These are phyloP conservation scores for Cubamyces lactineus DNA, from an alignment of 768 basidiomycete genomes.

Conservation along the genomic window DNA sequence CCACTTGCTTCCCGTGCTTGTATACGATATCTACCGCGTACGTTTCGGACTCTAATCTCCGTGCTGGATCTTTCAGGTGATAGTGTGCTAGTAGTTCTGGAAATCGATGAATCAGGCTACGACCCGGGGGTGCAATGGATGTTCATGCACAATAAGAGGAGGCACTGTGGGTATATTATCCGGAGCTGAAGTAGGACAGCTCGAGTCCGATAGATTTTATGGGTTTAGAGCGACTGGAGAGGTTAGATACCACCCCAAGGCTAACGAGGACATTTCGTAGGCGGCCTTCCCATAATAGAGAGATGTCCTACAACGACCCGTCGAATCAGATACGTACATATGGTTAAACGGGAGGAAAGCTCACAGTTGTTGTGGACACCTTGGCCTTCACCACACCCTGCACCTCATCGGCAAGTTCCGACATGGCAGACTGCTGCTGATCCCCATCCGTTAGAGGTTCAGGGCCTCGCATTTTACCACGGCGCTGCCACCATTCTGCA, in stretches of 20 bases:
- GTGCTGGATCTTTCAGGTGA: constrained; percentile 22
- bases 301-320: constrained; percentile 64
- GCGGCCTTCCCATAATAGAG: constrained; percentile 93
- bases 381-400: constrained; percentile 88
- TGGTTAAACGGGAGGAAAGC: constrained; percentile 29
- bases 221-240: constrained; percentile 82
- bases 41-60: constrained; percentile 20
- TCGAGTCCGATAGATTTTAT: constrained; percentile 92
- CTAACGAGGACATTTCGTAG: constrained; percentile 88
- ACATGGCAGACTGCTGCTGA: constrained; percentile 18
- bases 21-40: constrained; percentile 19
- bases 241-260: constrained; percentile 88
- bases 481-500: constrained; percentile 93
- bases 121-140: background rate
- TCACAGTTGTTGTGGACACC: constrained; percentile 86
- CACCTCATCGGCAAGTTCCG: constrained; percentile 45
- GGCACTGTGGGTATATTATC: constrained; percentile 25
- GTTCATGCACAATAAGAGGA: background rate
- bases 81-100: constrained; percentile 20
- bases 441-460: constrained; percentile 31
- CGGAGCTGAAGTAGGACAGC: constrained; percentile 87
- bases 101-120: constrained; percentile 2
- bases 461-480: constrained; percentile 41
- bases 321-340: background rate
- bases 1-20: constrained; percentile 7